These are phyloP conservation scores for Aspergillus cavernicola DNA, from an alignment of 495 filamentous ascomycete species.

Conservation along the genomic window DNA sequence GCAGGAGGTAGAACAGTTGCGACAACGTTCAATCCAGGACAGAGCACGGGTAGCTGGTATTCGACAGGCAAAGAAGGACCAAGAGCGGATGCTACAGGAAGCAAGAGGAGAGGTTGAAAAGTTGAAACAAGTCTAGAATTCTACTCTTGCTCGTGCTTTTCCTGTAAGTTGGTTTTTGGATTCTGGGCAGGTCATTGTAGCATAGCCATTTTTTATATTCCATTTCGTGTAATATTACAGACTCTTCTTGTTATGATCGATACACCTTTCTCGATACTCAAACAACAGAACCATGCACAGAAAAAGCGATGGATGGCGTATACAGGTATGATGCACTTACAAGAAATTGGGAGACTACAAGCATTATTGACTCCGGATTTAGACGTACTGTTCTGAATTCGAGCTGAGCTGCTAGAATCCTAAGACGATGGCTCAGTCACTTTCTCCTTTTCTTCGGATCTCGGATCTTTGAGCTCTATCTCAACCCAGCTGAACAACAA, in stretches of 20 bases:
- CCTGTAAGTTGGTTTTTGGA: slow-evolving; percentile 1
- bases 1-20: slow-evolving; percentile 55
- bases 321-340: background rate
- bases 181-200: slow-evolving; percentile 30
- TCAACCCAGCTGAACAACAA: too few relatives aligned
- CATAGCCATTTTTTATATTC: slow-evolving; percentile 39
- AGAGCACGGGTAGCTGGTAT: slow-evolving; percentile 50
- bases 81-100: slow-evolving; percentile 62
- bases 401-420: too few relatives aligned
- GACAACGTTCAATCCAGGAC: slow-evolving; percentile 49
- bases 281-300: background rate
- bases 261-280: background rate
- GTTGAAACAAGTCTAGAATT: slow-evolving; percentile 29
- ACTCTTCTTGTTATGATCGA: slow-evolving; percentile 10
- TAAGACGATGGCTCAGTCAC: too few relatives aligned
- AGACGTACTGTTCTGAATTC: too few relatives aligned
- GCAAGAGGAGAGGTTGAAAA: slow-evolving; percentile 45
- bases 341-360: too few relatives aligned
- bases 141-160: background rate
- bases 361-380: too few relatives aligned
- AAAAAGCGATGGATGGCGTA: too few relatives aligned
- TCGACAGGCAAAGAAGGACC: slow-evolving; percentile 56
- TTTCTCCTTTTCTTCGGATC: too few relatives aligned
- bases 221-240: slow-evolving; percentile 29
- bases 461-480: too few relatives aligned